Percentiles rank a stretch among this genome's conserved stretches.
Evolutionary conservation across 331 rosid genomes (phyloP).

Genomic region (Prunus yedoensis): DNA sequence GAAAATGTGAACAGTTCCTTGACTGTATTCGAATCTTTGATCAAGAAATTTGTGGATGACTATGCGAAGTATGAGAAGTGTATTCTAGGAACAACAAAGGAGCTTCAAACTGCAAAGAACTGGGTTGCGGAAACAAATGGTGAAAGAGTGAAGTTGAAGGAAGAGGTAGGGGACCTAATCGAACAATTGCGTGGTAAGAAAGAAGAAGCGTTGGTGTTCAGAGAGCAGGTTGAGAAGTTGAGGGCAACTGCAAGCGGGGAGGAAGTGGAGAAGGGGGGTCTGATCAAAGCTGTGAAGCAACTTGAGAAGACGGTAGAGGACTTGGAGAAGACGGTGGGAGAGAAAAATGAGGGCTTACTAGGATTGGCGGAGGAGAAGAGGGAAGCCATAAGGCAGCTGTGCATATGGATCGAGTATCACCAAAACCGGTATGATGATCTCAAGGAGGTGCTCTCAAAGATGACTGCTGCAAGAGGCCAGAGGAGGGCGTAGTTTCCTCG

Average conservation of each 20-base stretch:
- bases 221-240: constrained; percentile 45
- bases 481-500: constrained; percentile 43
- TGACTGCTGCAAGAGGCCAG: constrained; percentile 44
- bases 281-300: constrained; percentile 46
- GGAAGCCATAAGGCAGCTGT: constrained; percentile 90
- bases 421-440: constrained; percentile 67
- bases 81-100: constrained; percentile 44
- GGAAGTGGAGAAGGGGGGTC: constrained; percentile 56
- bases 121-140: constrained; percentile 39
- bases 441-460: constrained; percentile 58
- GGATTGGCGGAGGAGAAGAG: constrained; percentile 79
- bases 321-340: constrained; percentile 60
- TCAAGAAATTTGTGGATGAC: constrained; percentile 44
- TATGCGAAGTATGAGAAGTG: constrained; percentile 33
- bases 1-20: constrained; percentile 36
- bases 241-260: constrained; percentile 55
- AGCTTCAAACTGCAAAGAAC: constrained; percentile 55
- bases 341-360: constrained; percentile 56
- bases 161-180: constrained; percentile 35
- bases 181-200: constrained; percentile 50
- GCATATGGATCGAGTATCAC: constrained; percentile 85
- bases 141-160: constrained; percentile 45
- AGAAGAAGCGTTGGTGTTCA: constrained; percentile 37
- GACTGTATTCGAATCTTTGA: constrained; percentile 46
- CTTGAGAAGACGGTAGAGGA: constrained; percentile 65